Evolutionary conservation across 2,329 filamentous ascomycete species (phyloP), one percentile per base, ranked within the genome.

Genomic region (Diaporthe citrichinensis): DNA sequence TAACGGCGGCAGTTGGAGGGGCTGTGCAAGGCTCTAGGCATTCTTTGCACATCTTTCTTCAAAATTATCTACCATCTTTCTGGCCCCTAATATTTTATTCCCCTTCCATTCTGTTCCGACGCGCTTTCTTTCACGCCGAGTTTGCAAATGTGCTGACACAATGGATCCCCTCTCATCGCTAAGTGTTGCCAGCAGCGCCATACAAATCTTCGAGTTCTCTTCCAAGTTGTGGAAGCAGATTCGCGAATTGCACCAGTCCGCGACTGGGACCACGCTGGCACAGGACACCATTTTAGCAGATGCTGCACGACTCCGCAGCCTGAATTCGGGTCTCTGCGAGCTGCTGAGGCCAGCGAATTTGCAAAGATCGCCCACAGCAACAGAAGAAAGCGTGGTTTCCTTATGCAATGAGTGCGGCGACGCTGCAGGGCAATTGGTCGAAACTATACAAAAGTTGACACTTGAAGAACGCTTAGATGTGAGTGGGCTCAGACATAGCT

Each of bases 81-180:
- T 10, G 36, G 36, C 36, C 2, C 36, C 10, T 12, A 10, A 12
- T 10, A 10, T 36, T 12, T 10, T 10, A 36, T 36, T 36, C 36
- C 10, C 36, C 36, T 36, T 36, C 36, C 10, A 36, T 36, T 36
- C 36, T 10, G 36, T 36, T 12, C 17, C 5, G 44, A 46, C 17
- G 15, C 17, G 15, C 17, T 20, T 8, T 8, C 15, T 3, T 46
- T 10, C 44, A 46, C 17, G 12, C 14, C 44, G 2, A 17, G 6
- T 46, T 23, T 15, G 17, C 14, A 46, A 7, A 12, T 15, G 4
- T 4, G 1, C 6, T 4, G 28, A 2, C 28, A 34, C 15, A 12
- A 58, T 58, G 55, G 55, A 58, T 14, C 57, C 57, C 23, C 57
- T 59, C 34, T 59, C 57, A 1, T 59, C 57, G 5, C 57, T 59